Evolutionary conservation across 2,329 filamentous ascomycete species (phyloP), one percentile per base, ranked within the genome.

Genomic region (Pezicula rhizophila): DNA sequence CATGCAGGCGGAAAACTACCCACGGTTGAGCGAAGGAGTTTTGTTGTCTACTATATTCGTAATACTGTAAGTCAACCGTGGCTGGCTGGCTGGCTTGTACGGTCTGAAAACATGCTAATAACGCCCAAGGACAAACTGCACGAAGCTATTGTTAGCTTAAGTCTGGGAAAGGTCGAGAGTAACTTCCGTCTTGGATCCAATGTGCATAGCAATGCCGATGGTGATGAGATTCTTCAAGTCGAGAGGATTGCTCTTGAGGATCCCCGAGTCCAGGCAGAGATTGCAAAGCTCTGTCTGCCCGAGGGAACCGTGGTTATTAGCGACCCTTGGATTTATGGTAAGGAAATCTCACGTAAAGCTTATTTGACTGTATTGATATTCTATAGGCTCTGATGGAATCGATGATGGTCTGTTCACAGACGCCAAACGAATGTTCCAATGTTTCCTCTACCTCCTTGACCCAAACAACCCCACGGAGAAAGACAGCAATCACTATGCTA

Each of bases 401-500:
- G 67, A 75, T 33, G 72, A 77, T 7, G 69, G 63, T 5, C 60
- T 69, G 14, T 72, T 72, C 52, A 71, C 62, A 48, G 74, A 66
- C 51, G 63, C 66, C 17, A 66, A 67, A 54, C 66, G 75, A 40
- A 64, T 79, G 56, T 83, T 76, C 60, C 82, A 85, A 61, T 82
- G 78, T 64, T 86, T 83, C 66, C 64, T 86, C 47, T 87, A 87
- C 65, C 74, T 85, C 66, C 71, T 80, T 18, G 82, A 84, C 54
- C 80, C 81, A 2, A 66, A 70, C 26, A 82, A 86, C 59, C 58
- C 77, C 0, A 61, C 68, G 6, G 78, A 85, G 57, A 64, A 68
- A n/a, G 83, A 88, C 59, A 78, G 77, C 38, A 85, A 84, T 59
- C 81, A 87, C 62, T 87, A 87, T 59, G 79, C 84, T 0, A 76